phyloP scores from a whole-genome alignment of 2,329 filamentous ascomycete species.

The Alternaria sp. region DNA sequence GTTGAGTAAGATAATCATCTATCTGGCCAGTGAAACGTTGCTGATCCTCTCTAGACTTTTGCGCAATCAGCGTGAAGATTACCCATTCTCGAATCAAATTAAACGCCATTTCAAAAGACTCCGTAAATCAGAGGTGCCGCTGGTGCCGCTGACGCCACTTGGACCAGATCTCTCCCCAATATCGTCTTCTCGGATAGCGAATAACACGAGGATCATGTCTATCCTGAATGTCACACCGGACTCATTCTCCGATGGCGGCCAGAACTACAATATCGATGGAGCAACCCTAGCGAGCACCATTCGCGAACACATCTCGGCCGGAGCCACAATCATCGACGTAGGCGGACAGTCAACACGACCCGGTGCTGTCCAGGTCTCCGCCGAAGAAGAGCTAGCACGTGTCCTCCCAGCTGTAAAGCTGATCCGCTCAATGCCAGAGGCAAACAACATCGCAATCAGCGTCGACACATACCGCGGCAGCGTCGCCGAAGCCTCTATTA shows the following conservation, averaged over 20 bases:
- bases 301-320: slow-evolving; percentile 66
- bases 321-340: slow-evolving; percentile 86
- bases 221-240: slow-evolving; percentile 95
- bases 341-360: slow-evolving; percentile 94
- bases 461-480: slow-evolving; percentile 90
- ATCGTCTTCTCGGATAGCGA: slow-evolving; percentile 26
- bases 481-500: slow-evolving; percentile 78
- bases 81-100: slow-evolving; percentile 50
- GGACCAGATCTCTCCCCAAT: slow-evolving; percentile 40
- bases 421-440: slow-evolving; percentile 71
- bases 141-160: slow-evolving; percentile 51
- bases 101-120: slow-evolving; percentile 44
- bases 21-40: neutral
- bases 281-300: slow-evolving; percentile 64
- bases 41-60: slow-evolving; percentile 34
- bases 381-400: slow-evolving; percentile 76
- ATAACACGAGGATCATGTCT: slow-evolving; percentile 80
- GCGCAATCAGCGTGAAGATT: slow-evolving; percentile 45
- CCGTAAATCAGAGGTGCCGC: slow-evolving; percentile 39
- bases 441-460: slow-evolving; percentile 73
- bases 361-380: slow-evolving; percentile 69
- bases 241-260: slow-evolving; percentile 92
- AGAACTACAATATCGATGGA: slow-evolving; percentile 52
- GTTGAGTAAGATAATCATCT: slow-evolving; percentile 66
- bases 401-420: slow-evolving; percentile 79